Evolutionary conservation across 129 eudicot species (phyloP), one percentile per base, ranked within the genome.

Genomic region (Escallonia rubra): DNA sequence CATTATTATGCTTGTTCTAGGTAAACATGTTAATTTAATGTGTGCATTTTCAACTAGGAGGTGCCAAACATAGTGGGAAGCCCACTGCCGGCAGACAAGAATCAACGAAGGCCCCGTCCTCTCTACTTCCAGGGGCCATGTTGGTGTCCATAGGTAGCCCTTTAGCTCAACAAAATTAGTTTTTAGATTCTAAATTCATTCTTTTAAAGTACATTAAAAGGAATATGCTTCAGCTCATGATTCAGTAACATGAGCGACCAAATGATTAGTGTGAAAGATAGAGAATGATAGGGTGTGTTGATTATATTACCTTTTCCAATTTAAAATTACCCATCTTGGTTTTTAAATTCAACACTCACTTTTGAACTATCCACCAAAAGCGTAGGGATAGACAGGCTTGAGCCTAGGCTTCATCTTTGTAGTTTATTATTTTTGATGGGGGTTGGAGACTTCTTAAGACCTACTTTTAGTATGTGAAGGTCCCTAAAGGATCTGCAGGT

Each of bases 231-330:
- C 49, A 59, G 44, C 64, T 80, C 79, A 88, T 88, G 84, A 88
- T 85, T 88, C 76, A 75, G 84, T 80, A 88, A 88, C 88, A 83
- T 86, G 93, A 75, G 77, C 80, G 78, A 77, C 84, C 74, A 69
- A 82, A 84, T 83, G 83, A 77, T 81, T 83, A 74, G 65, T 65
- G 73, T 23, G 6, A 10, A 55, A 13, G 38, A 4, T 59, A 64
- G 81, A 83, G 78, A 79, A 68, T 52, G 40, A 39, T 64, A 72
- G 71, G 53, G 40, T 48, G 66, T 50, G 59, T 76, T 63, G 66
- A 56, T 66, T 49, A 50, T n/a, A 11, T 50, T 8, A 50, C 55
- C 63, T 78, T 80, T 74, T 52, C 60, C 65, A 61, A 55, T 57
- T 47, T 63, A 6, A 68, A 63, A 75, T 60, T 4, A 15, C 13